These are phyloP conservation scores for Straminergon stramineum DNA, from an alignment of 225 moss, liverwort and hornwort species.

Conservation along the genomic window DNA sequence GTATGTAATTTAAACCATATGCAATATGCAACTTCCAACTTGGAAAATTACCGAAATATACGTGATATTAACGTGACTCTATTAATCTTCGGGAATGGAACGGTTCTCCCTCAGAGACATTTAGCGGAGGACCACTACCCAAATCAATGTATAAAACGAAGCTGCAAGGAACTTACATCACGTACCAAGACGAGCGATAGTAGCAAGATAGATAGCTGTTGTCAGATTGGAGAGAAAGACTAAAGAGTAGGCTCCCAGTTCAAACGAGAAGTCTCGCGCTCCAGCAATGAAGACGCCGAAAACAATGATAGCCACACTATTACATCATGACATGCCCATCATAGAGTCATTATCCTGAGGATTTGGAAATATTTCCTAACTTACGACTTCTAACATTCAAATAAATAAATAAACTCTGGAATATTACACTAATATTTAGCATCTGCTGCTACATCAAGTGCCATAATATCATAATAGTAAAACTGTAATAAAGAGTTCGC, in stretches of 20 bases:
- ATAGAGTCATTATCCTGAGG: not conserved
- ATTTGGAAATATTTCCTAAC: not conserved
- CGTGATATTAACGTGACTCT: not conserved
- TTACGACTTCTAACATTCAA: not conserved
- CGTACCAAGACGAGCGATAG: slow-evolving; percentile 95
- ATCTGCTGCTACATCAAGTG: not conserved
- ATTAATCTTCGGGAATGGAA: not conserved
- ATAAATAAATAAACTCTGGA: not conserved
- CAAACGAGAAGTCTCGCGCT: slow-evolving; percentile 82
- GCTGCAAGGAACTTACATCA: slow-evolving; percentile 35
- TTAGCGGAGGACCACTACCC: not conserved
- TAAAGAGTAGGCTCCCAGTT: slow-evolving; percentile 61
- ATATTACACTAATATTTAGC: not conserved
- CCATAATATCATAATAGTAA: not conserved
- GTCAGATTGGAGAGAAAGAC: slow-evolving; percentile 91
- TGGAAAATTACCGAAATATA: not conserved
- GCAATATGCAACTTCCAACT: not conserved
- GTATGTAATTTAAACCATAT: not conserved
- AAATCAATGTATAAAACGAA: not conserved
- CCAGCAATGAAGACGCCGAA: slow-evolving; percentile 86
- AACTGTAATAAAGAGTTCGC: not conserved
- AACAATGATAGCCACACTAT: slow-evolving; percentile 89
- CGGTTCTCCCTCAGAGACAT: not conserved
- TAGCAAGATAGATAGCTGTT: slow-evolving; percentile 87
- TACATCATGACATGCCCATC: slow-evolving; percentile 1